Evolutionary conservation across 2,329 filamentous ascomycete genomes (phyloP).

Genomic region (Lithohypha guttulata): DNA sequence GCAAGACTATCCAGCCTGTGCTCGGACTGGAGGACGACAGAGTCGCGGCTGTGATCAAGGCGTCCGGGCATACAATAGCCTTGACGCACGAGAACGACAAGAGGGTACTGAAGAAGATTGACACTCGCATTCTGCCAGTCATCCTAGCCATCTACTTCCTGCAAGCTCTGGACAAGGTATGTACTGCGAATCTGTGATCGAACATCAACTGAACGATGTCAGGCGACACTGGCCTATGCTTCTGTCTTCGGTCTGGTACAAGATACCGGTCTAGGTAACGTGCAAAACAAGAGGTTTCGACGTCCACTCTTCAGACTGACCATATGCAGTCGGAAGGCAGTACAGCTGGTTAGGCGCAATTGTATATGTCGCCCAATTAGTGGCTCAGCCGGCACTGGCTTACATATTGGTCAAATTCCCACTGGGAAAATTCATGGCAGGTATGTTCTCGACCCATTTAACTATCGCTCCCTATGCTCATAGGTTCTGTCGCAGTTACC

Average conservation of each 20-base stretch:
- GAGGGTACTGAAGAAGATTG: constrained; percentile 41
- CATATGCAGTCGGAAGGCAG: constrained; percentile 46
- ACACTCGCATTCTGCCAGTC: constrained; percentile 41
- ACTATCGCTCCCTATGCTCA: too few species aligned
- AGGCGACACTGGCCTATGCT: constrained; percentile 47
- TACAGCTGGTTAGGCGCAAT: constrained; percentile 43
- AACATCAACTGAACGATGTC: neutral
- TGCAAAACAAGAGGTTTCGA: too few species aligned
- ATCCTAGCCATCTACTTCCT: constrained; percentile 53
- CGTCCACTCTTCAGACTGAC: too few species aligned
- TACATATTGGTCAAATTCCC: constrained; percentile 50
- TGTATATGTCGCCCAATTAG: constrained; percentile 45
- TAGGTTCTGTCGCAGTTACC: too few species aligned
- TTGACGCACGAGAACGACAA: constrained; percentile 45
- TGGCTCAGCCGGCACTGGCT: constrained; percentile 42
- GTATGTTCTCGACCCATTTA: too few species aligned
- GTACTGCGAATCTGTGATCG: neutral
- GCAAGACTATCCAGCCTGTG: constrained; percentile 1
- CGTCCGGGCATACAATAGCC: constrained; percentile 35
- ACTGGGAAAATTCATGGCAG: constrained; percentile 49
- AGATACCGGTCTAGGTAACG: constrained; percentile 46
- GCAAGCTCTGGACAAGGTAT: constrained; percentile 50
- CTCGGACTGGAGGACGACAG: constrained; percentile 31
- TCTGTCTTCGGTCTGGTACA: constrained; percentile 54
- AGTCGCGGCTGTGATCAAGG: constrained; percentile 40